These are phyloP conservation scores for Aristolochia fimbriata DNA, from an alignment of 164 flowering plant species.

Conservation along the genomic window DNA sequence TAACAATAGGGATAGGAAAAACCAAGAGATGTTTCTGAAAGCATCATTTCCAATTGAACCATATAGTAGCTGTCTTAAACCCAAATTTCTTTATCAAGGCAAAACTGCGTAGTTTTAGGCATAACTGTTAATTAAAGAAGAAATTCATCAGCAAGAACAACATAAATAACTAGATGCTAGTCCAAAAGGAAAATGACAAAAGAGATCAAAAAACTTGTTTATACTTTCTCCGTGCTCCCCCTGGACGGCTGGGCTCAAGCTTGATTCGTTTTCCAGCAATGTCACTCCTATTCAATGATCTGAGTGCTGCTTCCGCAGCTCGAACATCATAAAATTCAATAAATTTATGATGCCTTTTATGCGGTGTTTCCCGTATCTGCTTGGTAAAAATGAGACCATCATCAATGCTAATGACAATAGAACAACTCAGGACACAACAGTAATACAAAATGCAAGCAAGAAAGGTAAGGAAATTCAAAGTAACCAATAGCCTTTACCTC, in stretches of 20 bases:
- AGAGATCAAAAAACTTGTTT: conserved; percentile 5
- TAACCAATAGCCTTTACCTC: conserved; percentile 45
- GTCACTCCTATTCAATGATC: conserved; percentile 81
- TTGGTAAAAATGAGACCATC: conserved; percentile 4
- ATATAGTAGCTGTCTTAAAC: too few species aligned
- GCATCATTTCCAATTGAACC: too few species aligned
- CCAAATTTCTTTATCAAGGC: too few species aligned
- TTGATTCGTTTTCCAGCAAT: conserved; percentile 97
- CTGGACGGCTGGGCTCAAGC: conserved; percentile 98
- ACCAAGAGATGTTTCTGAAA: too few species aligned
- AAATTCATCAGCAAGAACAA: too few species aligned
- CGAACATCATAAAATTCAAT: conserved; percentile 95
- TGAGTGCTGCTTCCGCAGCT: conserved; percentile 92
- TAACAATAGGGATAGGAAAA: too few species aligned
- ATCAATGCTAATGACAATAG: background rate
- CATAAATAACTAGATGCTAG: too few species aligned
- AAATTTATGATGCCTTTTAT: conserved; percentile 91
- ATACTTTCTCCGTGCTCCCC: conserved; percentile 93
- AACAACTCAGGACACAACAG: background rate
- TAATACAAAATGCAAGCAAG: background rate
- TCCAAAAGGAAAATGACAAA: background rate
- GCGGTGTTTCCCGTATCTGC: conserved; percentile 98
- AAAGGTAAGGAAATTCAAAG: background rate
- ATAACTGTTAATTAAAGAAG: too few species aligned
- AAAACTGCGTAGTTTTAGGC: too few species aligned